Evolutionary conservation across 805 yeast genomes (phyloP).

Genomic region (Cyberlindnera americana): DNA sequence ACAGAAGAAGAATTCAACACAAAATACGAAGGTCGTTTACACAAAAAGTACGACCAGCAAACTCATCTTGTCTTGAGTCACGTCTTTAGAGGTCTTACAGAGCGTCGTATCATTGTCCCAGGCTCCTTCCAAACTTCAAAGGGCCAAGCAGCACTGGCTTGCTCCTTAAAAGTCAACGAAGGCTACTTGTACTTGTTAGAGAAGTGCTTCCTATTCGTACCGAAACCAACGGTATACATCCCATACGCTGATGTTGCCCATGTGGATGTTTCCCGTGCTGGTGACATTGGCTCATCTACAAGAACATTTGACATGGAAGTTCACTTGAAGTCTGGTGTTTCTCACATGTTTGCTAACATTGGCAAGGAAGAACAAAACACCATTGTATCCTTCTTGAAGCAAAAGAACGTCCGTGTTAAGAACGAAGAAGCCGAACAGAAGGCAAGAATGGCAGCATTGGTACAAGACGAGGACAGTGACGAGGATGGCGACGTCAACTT

Average conservation of each 20-base stretch:
- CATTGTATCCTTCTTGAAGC: constrained; percentile 70
- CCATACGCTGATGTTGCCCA: constrained; percentile 78
- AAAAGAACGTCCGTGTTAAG: constrained; percentile 75
- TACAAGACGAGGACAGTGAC: constrained; percentile 43
- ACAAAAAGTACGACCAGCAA: constrained; percentile 71
- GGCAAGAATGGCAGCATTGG: constrained; percentile 70
- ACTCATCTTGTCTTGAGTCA: constrained; percentile 86
- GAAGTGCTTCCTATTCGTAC: constrained; percentile 82
- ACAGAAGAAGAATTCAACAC: constrained; percentile 76
- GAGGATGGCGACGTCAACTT: constrained; percentile 47
- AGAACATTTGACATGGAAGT: constrained; percentile 93
- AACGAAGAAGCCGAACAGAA: constrained; percentile 90
- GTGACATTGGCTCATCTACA: constrained; percentile 65
- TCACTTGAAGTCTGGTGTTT: constrained; percentile 56
- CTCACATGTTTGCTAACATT: constrained; percentile 85
- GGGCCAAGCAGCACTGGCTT: constrained; percentile 80
- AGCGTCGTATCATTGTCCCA: constrained; percentile 78
- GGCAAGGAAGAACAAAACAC: constrained; percentile 83
- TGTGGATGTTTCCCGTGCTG: constrained; percentile 82
- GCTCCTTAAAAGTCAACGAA: constrained; percentile 93
- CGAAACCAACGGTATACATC: constrained; percentile 90
- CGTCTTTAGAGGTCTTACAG: constrained; percentile 86
- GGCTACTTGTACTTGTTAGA: constrained; percentile 93
- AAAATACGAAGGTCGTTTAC: constrained; percentile 72
- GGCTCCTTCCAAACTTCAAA: constrained; percentile 75